These are phyloP conservation scores for Leishmania mexicana DNA, from an alignment of 208 protist genomes.

Conservation along the genomic window DNA sequence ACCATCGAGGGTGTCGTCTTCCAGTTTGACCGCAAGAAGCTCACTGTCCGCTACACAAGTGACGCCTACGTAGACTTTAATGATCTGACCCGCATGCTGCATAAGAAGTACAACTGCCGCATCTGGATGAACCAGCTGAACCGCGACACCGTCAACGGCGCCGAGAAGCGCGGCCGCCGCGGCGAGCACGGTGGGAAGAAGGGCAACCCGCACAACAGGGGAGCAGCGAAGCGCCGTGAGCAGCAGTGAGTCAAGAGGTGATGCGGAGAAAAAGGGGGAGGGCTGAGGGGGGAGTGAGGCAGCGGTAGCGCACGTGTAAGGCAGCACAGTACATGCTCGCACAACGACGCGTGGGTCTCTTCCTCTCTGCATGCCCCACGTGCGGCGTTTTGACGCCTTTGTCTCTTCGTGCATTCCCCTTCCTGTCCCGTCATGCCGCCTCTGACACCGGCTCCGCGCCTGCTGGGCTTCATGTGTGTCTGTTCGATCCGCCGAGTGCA, in stretches of 20 bases:
- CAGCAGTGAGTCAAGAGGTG: not conserved
- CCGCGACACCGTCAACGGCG: constrained; percentile 44
- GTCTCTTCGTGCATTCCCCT: not conserved
- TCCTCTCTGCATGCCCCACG: not conserved
- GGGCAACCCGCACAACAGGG: constrained; percentile 12
- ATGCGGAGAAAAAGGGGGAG: not conserved
- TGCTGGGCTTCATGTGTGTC: not conserved
- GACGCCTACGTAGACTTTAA: constrained; percentile 84
- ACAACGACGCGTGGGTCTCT: too few species aligned
- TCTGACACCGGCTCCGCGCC: not conserved
- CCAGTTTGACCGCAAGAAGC: constrained; percentile 91
- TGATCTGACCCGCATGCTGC: constrained; percentile 63
- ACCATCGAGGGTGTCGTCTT: constrained; percentile 75
- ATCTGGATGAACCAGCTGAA: constrained; percentile 93
- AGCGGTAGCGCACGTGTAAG: not conserved
- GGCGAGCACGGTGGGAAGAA: constrained; percentile 24
- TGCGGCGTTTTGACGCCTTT: not conserved
- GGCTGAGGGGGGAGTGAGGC: not conserved
- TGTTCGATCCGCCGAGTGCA: not conserved
- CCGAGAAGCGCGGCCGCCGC: constrained; percentile 20
- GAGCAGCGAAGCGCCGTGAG: constrained; percentile 19
- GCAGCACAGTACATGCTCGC: not conserved
- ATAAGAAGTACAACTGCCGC: constrained; percentile 83
- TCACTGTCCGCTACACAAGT: constrained; percentile 86
- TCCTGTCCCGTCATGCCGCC: not conserved